These are phyloP conservation scores for Neurospora cerealis DNA, from an alignment of 495 filamentous ascomycete species.

Conservation along the genomic window DNA sequence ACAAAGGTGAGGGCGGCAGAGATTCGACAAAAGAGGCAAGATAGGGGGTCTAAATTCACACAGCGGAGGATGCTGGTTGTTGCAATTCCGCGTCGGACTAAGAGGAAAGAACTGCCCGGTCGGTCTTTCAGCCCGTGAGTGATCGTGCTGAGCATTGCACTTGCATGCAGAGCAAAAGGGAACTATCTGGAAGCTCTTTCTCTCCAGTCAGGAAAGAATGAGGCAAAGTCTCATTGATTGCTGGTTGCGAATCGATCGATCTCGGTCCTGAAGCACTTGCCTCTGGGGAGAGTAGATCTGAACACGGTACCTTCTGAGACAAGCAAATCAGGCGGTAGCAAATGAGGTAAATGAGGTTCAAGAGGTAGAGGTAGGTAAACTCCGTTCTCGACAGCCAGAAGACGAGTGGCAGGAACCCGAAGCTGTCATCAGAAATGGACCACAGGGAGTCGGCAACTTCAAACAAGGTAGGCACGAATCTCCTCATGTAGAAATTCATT, in stretches of 20 bases:
- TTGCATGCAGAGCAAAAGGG: not conserved
- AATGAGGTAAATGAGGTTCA: not conserved
- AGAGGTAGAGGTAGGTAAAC: not conserved
- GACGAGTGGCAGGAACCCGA: not conserved
- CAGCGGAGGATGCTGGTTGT: not conserved
- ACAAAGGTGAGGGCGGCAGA: not conserved
- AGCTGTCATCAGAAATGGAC: not conserved
- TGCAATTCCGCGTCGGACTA: not conserved
- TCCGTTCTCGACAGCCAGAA: not conserved
- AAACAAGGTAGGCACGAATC: not conserved
- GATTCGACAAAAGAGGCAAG: not conserved
- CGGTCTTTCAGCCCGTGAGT: not conserved
- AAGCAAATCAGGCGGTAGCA: not conserved
- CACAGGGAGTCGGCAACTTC: not conserved
- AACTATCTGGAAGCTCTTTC: not conserved
- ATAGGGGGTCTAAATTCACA: not conserved
- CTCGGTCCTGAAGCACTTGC: not conserved
- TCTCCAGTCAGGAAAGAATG: not conserved
- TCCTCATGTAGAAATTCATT: not conserved
- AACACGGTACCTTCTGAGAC: not conserved
- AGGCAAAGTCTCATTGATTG: not conserved
- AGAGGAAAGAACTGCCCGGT: not conserved
- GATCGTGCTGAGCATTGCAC: not conserved
- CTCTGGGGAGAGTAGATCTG: not conserved
- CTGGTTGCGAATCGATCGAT: not conserved